phyloP scores from a whole-genome alignment of 371 early-diverging fungal genomes.

The Mortierella sp. region DNA sequence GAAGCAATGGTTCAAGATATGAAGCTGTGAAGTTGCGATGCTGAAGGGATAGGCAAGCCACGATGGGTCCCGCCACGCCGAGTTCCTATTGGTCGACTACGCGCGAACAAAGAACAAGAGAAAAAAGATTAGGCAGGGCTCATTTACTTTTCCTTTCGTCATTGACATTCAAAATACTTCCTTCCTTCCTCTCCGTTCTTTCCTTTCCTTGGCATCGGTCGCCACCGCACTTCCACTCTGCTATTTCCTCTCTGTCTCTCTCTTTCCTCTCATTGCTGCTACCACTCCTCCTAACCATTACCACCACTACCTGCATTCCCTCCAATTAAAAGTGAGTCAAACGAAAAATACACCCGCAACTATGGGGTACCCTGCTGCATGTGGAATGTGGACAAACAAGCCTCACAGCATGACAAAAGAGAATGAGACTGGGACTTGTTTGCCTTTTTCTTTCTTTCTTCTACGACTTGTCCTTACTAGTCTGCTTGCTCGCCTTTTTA shows the following conservation, averaged over 20 bases:
- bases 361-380: too few species aligned
- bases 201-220: neutral
- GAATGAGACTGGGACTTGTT: neutral
- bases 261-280: neutral
- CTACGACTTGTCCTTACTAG: neutral
- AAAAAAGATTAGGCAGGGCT: neutral
- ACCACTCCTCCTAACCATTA: too few species aligned
- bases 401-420: neutral
- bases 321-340: neutral
- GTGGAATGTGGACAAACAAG: neutral
- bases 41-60: neutral
- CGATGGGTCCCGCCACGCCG: neutral
- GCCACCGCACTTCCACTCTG: neutral
- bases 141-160: neutral
- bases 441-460: neutral
- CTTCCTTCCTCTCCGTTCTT: neutral
- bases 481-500: too few species aligned
- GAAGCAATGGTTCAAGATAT: slow-evolving; percentile 60
- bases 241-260: neutral
- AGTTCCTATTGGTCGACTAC: too few species aligned
- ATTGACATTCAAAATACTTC: neutral
- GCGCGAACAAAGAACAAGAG: too few species aligned
- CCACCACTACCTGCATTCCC: too few species aligned
- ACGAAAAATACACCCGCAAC: too few species aligned
- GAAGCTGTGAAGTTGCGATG: neutral